These are phyloP conservation scores for Microsporum audouinii DNA, from an alignment of 2,329 filamentous ascomycete genomes.

Conservation along the genomic window DNA sequence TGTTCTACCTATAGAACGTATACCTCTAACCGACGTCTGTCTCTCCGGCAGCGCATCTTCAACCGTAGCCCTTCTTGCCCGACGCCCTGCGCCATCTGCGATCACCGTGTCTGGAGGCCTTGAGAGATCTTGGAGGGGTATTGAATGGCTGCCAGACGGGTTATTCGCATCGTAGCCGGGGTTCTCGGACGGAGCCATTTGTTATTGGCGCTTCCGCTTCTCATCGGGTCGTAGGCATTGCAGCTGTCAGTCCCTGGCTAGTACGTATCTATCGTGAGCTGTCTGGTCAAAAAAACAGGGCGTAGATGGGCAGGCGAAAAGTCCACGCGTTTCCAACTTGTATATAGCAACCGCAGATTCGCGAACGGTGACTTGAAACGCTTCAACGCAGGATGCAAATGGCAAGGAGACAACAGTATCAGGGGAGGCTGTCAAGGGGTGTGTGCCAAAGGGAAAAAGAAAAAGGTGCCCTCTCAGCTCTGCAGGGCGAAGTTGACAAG, in stretches of 20 bases:
- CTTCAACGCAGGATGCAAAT: background rate
- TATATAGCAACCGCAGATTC: background rate
- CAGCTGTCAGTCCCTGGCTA: constrained; percentile 15
- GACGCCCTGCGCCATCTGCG: constrained; percentile 21
- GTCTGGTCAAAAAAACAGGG: background rate
- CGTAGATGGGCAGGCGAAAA: background rate
- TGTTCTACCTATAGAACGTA: constrained; percentile 31
- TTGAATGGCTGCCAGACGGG: constrained; percentile 40
- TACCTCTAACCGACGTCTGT: constrained; percentile 36
- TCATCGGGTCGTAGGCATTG: constrained; percentile 32
- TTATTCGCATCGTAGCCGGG: constrained; percentile 24
- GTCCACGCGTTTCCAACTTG: background rate
- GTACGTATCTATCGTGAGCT: background rate
- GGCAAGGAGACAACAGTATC: background rate
- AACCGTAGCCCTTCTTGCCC: constrained; percentile 21
- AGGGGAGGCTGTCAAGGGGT: background rate
- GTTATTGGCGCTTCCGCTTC: constrained; percentile 21
- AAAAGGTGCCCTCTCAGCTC: background rate
- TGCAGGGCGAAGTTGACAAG: background rate
- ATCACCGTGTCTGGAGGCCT: constrained; percentile 25
- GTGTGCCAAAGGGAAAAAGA: background rate
- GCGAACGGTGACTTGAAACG: background rate
- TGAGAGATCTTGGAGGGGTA: constrained; percentile 58
- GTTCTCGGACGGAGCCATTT: constrained; percentile 28
- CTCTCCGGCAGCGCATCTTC: constrained; percentile 28